A percentile compares a stretch with the other conserved stretches of the same genome.
Evolutionary conservation across 352 stramenopile genomes (phyloP).

Genomic region (Globisporangium apiculatum): DNA sequence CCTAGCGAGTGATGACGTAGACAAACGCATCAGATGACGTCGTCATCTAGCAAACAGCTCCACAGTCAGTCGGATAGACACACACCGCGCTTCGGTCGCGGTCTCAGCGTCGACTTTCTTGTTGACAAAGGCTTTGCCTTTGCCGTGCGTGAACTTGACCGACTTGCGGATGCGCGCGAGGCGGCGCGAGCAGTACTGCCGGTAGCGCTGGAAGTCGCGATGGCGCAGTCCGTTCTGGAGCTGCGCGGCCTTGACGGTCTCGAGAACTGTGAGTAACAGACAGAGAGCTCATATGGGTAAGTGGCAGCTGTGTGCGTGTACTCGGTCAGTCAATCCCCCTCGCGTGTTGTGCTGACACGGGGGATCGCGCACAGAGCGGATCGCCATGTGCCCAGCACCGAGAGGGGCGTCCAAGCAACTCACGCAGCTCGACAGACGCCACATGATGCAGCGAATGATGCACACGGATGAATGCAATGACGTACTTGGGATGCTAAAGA

Average conservation of each 20-base stretch:
- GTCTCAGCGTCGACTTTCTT: slow-evolving; percentile 85
- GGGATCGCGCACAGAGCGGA: too few relatives aligned
- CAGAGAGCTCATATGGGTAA: too few relatives aligned
- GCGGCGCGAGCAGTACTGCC: slow-evolving; percentile 85
- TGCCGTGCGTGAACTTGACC: slow-evolving; percentile 84
- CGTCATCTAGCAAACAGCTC: too few relatives aligned
- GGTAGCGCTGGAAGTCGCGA: slow-evolving; percentile 89
- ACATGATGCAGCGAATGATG: neutral
- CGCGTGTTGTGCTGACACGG: too few relatives aligned
- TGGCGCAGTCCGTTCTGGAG: slow-evolving; percentile 87
- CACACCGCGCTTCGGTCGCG: slow-evolving; percentile 48
- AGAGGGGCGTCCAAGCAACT: too few relatives aligned
- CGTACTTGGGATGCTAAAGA: slow-evolving; percentile 47
- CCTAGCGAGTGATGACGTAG: slow-evolving; percentile 4
- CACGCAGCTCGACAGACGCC: too few relatives aligned
- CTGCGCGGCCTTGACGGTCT: slow-evolving; percentile 87
- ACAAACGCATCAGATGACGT: too few relatives aligned
- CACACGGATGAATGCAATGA: neutral
- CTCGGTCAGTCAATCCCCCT: too few relatives aligned
- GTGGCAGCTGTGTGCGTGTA: too few relatives aligned
- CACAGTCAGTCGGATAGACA: neutral
- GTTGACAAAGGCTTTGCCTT: slow-evolving; percentile 74
- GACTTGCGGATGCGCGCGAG: slow-evolving; percentile 85
- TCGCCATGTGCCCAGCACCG: too few relatives aligned
- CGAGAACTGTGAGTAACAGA: slow-evolving; percentile 35